Base-by-base conservation (phyloP, 352 stramenopile genomes). In the Phytophthora capsici region DNA sequence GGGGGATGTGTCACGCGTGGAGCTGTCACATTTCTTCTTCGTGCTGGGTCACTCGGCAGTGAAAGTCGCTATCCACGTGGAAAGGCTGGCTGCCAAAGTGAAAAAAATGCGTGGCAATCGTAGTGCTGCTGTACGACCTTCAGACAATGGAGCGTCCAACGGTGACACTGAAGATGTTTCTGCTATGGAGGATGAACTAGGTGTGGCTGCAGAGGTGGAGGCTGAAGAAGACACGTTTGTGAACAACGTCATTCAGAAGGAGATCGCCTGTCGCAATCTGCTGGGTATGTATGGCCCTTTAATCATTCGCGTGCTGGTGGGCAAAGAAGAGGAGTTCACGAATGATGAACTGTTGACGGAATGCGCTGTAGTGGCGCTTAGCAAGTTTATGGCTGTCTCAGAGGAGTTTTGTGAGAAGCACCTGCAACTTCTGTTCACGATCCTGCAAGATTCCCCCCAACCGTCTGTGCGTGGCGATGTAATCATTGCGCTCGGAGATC, bases 341-440 rank as follows among this genome's bases (percentile, higher is more conserved):
- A 38, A 77, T 30, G 81, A 91, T 32, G 74, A 86, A 26, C 63
- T 98, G 32, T 68, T 99, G 8, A 90, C 92, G 13, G 88, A 99
- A 62, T 94, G 91, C 51, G 90, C 95, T 0, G 90, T 96, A n/a
- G 87, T 99, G 19, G 89, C 93, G 10, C 75, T 99, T n/a, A 98
- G 92, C 80, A 99, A 99, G 77, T 98, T 98, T 55, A 99, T 99
- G 95, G 97, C 88, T 32, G 94, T 99, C n/a, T 99, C 93, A 14
- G 89, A 93, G 37, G 81, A 90, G 8, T 98, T 99, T 57, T 99
- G 97, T 64, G 90, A 98, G 54, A 90, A 97, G 47, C 88, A 99
- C 69, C 75, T 99, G 17, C 88, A 96, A 43, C 77, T 99, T 8
- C 50, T 99, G 37, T 99, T 99, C 62, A 98, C 94, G 47, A 91